Percentiles rank a stretch among this genome's conserved stretches.
Conservation (phyloP, 768 basidiomycete species). For the Amanita rubescens region DNA sequence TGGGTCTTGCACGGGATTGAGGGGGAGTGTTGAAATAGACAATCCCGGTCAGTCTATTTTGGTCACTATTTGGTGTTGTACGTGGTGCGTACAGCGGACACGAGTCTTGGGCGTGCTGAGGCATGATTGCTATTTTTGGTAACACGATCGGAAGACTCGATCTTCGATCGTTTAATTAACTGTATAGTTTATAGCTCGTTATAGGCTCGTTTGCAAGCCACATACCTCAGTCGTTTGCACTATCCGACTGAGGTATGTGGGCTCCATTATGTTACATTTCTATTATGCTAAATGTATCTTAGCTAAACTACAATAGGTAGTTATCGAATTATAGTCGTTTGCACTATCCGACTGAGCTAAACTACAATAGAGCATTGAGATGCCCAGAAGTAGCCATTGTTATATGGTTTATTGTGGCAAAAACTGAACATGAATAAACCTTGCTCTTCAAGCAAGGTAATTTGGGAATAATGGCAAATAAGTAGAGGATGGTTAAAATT, state of each 20-base stretch:
- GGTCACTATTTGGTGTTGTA: not conserved
- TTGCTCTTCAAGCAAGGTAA: no score
- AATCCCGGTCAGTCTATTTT: conserved; percentile 7
- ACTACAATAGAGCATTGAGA: not conserved
- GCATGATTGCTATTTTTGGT: not conserved
- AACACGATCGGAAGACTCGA: not conserved
- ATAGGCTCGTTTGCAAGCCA: not conserved
- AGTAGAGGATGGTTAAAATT: no score
- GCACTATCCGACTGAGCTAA: no score
- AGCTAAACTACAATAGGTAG: not conserved
- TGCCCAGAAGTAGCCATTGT: no score
- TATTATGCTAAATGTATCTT: conserved; percentile 1
- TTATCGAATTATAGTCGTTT: not conserved
- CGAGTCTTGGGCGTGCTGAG: not conserved
- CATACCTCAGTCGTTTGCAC: not conserved
- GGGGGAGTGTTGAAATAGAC: no score
- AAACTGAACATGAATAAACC: no score
- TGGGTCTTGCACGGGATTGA: conserved; percentile 19
- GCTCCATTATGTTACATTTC: not conserved
- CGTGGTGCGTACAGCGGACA: not conserved
- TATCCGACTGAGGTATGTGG: not conserved
- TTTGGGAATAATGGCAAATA: no score
- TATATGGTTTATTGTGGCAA: no score
- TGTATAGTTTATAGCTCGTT: not conserved
- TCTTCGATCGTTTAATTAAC: not conserved